These are phyloP conservation scores for Mycena amicta DNA, from an alignment of 768 basidiomycete species.

Conservation along the genomic window DNA sequence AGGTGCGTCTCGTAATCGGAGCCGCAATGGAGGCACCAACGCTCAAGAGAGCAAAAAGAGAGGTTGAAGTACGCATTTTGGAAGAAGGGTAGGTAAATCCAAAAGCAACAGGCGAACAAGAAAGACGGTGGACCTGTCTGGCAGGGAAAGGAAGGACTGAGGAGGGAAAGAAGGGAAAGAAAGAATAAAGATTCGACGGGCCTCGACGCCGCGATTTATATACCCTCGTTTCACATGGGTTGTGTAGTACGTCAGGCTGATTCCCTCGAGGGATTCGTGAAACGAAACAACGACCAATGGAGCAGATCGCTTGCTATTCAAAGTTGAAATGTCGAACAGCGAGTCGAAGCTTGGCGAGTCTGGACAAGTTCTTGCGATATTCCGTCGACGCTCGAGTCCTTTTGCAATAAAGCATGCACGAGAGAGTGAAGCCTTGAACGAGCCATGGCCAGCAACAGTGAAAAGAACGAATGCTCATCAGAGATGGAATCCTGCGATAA, in stretches of 20 bases:
- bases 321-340: no score
- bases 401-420: no score
- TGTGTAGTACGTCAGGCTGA: not conserved
- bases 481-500: no score
- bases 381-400: no score
- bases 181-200: conserved; percentile 1
- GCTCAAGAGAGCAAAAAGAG: conserved; percentile 21
- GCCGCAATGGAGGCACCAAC: conserved; percentile 19
- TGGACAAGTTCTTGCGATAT: no score
- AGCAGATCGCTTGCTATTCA: no score
- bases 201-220: not conserved
- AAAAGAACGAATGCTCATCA: no score
- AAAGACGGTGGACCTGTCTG: conserved; percentile 22
- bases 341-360: no score
- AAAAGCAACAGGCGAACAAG: conserved; percentile 1
- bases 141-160: conserved; percentile 17
- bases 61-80: conserved; percentile 16
- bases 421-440: no score
- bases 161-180: not conserved
- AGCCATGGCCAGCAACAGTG: no score
- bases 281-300: no score
- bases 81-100: conserved; percentile 3
- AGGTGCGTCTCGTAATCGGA: conserved; percentile 10
- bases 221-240: not conserved
- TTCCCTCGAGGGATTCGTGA: no score